These are phyloP conservation scores for Serendipita sp. DNA, from an alignment of 768 basidiomycete species.

Conservation along the genomic window DNA sequence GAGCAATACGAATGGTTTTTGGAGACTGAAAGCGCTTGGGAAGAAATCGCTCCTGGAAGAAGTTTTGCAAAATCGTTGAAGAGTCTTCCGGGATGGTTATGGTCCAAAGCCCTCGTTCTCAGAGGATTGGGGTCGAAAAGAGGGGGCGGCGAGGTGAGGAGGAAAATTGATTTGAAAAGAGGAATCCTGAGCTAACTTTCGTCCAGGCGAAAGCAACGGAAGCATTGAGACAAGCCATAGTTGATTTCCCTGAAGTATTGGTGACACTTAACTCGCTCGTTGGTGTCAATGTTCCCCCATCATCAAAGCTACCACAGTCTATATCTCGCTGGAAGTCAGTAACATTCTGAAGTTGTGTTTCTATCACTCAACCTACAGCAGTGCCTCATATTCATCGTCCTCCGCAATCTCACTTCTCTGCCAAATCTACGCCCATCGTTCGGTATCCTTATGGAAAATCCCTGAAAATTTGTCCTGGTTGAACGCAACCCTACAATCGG, in stretches of 20 bases:
- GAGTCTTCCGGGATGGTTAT: slow-evolving; percentile 64
- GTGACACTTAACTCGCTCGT: slow-evolving; percentile 54
- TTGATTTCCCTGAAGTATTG: slow-evolving; percentile 65
- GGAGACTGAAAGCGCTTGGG: slow-evolving; percentile 42
- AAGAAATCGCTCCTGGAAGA: slow-evolving; percentile 17
- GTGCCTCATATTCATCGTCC: slow-evolving; percentile 19
- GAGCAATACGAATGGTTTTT: slow-evolving; percentile 71
- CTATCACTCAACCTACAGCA: background rate
- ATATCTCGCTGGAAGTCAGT: slow-evolving; percentile 20
- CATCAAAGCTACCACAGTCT: slow-evolving; percentile 41
- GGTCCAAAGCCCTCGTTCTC: slow-evolving; percentile 53
- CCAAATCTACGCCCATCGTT: slow-evolving; percentile 75
- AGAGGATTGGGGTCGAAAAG: slow-evolving; percentile 31
- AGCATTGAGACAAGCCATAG: slow-evolving; percentile 58
- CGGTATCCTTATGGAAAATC: slow-evolving; percentile 70
- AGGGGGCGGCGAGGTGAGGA: slow-evolving; percentile 25
- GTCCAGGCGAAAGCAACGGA: slow-evolving; percentile 38
- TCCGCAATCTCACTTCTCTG: slow-evolving; percentile 44
- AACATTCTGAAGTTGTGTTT: background rate
- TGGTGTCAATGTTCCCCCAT: slow-evolving; percentile 58
- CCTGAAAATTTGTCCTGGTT: slow-evolving; percentile 53
- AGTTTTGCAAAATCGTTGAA: slow-evolving; percentile 32
- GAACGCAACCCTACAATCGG: slow-evolving; percentile 31
- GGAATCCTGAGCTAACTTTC: slow-evolving; percentile 2
- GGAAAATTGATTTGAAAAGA: background rate